These are phyloP conservation scores for Omphalotus guepiniiformis DNA, from an alignment of 768 basidiomycete genomes.

Conservation along the genomic window DNA sequence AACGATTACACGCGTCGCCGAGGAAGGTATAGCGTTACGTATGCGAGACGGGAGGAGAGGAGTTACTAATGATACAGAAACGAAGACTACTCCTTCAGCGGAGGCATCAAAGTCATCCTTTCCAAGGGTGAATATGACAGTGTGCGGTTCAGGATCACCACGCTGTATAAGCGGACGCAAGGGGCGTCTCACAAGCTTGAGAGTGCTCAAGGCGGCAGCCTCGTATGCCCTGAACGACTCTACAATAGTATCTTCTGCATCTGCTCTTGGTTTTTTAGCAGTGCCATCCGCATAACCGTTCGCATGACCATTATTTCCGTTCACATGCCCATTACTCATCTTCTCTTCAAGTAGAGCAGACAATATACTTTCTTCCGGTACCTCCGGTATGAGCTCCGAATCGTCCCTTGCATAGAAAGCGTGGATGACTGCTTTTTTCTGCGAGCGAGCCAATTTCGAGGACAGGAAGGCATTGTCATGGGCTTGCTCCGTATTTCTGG, in stretches of 20 bases:
- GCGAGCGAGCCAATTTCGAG: slow-evolving; percentile 66
- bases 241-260: slow-evolving; percentile 19
- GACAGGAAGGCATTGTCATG: slow-evolving; percentile 90
- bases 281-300: slow-evolving; percentile 9
- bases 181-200: slow-evolving; percentile 57
- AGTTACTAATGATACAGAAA: slow-evolving; percentile 61
- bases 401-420: slow-evolving; percentile 55
- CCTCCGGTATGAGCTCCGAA: slow-evolving; percentile 40
- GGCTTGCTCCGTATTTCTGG: slow-evolving; percentile 71
- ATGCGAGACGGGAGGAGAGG: slow-evolving; percentile 66
- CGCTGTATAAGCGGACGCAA: slow-evolving; percentile 48
- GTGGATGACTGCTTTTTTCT: slow-evolving; percentile 80
- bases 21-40: slow-evolving; percentile 53
- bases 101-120: slow-evolving; percentile 34
- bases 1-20: slow-evolving; percentile 66
- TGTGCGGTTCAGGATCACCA: slow-evolving; percentile 56
- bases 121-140: slow-evolving; percentile 72
- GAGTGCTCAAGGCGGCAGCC: slow-evolving; percentile 60
- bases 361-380: slow-evolving; percentile 54
- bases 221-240: slow-evolving; percentile 59
- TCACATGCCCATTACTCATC: slow-evolving; percentile 30
- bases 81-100: slow-evolving; percentile 57
- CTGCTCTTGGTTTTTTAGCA: slow-evolving; percentile 23
- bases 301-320: slow-evolving; percentile 29
- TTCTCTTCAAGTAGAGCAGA: slow-evolving; percentile 55